Evolutionary conservation across 129 eudicot genomes (phyloP), one percentile per base, ranked within the genome.

Genomic region (Flaveria robusta): DNA sequence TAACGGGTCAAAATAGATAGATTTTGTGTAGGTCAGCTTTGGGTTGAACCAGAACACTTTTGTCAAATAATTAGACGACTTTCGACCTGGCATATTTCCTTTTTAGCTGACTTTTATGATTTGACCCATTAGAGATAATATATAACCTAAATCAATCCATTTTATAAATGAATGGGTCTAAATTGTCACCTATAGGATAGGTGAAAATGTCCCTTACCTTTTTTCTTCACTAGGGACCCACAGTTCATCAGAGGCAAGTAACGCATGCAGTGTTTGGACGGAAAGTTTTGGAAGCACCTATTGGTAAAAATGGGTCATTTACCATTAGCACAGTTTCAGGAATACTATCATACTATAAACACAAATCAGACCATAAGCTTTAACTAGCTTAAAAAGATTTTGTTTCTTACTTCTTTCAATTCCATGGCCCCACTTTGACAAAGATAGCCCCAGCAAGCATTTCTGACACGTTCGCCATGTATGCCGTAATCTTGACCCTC

Each of bases 381-480:
- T 7, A 64, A 49, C 39, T 66, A 76, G 49, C 54, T 13, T 75
- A 55, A 69, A 70, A 43, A 27, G 27, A n/a, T 70, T 49, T 58
- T n/a, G 42, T 68, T 65, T 58, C 75, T 60, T 74, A 94, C 99
- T 92, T 94, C 99, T 87, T 90, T 91, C 75, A 94, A 79, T 84
- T 94, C 99, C 88, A 79, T 71, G 81, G 96, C 87, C 65, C 99
- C 99, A 78, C 97, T 89, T 74, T 94, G 99, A 88, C 99, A 94
- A 71, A 94, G 94, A 80, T 91, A 91, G 42, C 99, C 99, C 99
- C 99, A 95, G 67, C 99, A 95, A 87, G 99, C 99, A 89, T 74
- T 89, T 89, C 97, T 91, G 62, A 95, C 99, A 70, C 99, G 96
- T 77, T 95, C 99, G 23, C 99, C 99, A 80, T 95, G 96, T 49